A percentile compares a stretch with the other conserved stretches of the same genome.
phyloP scores from a whole-genome alignment of 208 protist genomes.

The Acanthamoeba castellanii region DNA sequence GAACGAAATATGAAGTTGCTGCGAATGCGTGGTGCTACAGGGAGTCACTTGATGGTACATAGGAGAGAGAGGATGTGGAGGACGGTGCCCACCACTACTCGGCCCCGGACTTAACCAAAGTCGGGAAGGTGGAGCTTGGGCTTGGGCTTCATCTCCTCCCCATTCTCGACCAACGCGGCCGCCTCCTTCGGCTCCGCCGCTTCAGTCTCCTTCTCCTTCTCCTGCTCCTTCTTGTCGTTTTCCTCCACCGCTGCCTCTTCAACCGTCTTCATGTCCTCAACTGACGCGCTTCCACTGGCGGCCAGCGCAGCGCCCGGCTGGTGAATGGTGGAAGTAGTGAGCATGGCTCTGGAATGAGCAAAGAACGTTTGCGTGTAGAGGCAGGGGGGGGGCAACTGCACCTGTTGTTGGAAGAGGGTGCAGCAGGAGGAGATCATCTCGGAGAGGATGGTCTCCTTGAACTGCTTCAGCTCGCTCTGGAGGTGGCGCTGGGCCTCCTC shows the following conservation, averaged over 20 bases:
- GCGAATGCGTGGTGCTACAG: too few relatives aligned
- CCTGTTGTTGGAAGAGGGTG: background rate
- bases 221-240: background rate
- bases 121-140: background rate
- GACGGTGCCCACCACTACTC: too few relatives aligned
- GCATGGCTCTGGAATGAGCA: too few relatives aligned
- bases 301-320: too few relatives aligned
- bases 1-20: too few relatives aligned
- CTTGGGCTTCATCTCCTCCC: background rate
- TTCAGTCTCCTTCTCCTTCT: background rate
- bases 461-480: conserved; percentile 7
- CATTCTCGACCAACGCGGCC: background rate
- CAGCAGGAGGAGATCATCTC: background rate
- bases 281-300: too few relatives aligned
- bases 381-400: background rate
- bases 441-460: background rate
- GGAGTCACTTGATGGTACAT: too few relatives aligned
- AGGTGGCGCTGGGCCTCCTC: background rate
- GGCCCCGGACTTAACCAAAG: background rate
- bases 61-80: too few relatives aligned
- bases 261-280: background rate
- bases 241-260: too few relatives aligned
- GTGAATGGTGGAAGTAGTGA: too few relatives aligned
- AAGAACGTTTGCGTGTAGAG: too few relatives aligned
- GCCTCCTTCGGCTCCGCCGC: background rate